A percentile compares a stretch with the other conserved stretches of the same genome.
Conservation (phyloP, 345 rosid species). For the Eucalyptus camaldulensis region DNA sequence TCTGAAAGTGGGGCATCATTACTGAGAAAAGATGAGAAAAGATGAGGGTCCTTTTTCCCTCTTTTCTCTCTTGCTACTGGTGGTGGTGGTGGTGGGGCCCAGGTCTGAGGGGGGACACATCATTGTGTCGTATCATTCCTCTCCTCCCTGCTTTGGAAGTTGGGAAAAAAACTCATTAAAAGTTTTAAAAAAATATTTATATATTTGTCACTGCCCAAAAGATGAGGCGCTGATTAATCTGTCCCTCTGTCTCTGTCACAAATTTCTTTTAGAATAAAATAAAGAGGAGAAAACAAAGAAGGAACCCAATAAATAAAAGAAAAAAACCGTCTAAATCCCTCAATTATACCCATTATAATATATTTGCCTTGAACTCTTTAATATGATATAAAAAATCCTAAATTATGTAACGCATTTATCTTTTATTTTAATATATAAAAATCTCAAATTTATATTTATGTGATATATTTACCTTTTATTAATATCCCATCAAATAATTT, state of each 20-base stretch:
- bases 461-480: no score
- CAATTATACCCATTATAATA: no score
- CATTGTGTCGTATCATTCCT: not conserved
- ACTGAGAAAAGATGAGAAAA: not conserved
- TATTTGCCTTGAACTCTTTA: no score
- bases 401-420: no score
- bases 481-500: fast-evolving
- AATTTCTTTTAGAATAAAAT: fast-evolving
- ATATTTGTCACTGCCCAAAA: not conserved
- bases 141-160: not conserved
- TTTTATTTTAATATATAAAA: no score
- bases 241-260: not conserved
- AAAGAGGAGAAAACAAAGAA: not conserved
- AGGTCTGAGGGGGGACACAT: not conserved
- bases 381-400: no score
- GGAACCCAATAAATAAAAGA: not conserved
- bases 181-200: not conserved
- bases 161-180: not conserved
- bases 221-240: not conserved
- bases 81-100: not conserved
- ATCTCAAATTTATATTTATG: no score
- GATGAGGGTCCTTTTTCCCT: not conserved
- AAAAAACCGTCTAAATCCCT: no score
- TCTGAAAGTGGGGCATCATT: not conserved
- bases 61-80: no score